Evolutionary conservation across 108 stramenopile genomes (phyloP), one percentile per base, ranked within the genome.

Genomic region (Nitzschia sp.): DNA sequence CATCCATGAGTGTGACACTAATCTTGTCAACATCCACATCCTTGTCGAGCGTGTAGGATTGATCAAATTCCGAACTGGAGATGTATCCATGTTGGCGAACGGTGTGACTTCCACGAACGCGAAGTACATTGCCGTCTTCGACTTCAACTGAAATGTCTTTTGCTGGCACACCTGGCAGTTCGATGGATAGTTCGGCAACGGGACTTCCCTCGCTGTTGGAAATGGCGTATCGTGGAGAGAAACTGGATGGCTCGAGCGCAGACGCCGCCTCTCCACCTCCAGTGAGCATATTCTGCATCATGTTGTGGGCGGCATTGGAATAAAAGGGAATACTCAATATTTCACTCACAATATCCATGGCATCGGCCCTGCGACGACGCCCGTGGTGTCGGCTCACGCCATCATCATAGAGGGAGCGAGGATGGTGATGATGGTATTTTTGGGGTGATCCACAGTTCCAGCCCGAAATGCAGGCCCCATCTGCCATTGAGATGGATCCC

Each of bases 71-170:
- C 10, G 64, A 50, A 29, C 63, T 41, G 0, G 20, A 19, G 9
- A 60, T 34, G 15, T 53, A 55, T 34, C 69, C 64, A 11, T 56
- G 42, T 19, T 71, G 29, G 7, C 54, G 53, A 26, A 67, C 37
- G 22, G 37, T 63, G 2, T 57, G 65, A 34, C 44, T 57, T 29
- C 65, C 70, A n/a, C 38, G 25, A 14, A 76, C 46, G 0, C 63
- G 63, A 24, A 76, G 56, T 2, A 65, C 19, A 19, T 69, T 56
- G 20, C 51, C 57, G 40, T 77, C 29, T 24, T 71, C 58, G 0
- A 77, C 6, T 44, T 77, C 76, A n/a, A 77, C 65, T 6, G 42
- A 24, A 14, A 77, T 19, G 38, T 77, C 76, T 8, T 56, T 60
- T 9, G 76, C 64, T 20, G 54, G 25, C 1, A 77, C 60, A 15